Percentiles rank a stretch among this genome's conserved stretches.
phyloP scores from a whole-genome alignment of 2,329 filamentous ascomycete species.

The Lasiodiplodia sp. region DNA sequence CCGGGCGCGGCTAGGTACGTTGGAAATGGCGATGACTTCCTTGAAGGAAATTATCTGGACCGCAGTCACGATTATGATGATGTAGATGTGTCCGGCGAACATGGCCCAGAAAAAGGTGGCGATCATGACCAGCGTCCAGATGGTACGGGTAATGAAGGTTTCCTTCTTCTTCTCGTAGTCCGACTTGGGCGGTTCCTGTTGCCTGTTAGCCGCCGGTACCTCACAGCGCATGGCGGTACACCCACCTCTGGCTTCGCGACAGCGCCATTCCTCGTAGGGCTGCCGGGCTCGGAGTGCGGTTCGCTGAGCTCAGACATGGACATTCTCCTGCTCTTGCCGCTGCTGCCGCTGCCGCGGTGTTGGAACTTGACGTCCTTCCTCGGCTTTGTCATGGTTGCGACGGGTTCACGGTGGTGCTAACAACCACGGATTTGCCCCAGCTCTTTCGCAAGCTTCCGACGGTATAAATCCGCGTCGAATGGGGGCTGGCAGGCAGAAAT shows the following conservation, averaged over 20 bases:
- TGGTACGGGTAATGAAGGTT: slow-evolving; percentile 94
- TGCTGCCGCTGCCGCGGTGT: slow-evolving; percentile 51
- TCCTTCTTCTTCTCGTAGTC: slow-evolving; percentile 99
- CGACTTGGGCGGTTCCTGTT: slow-evolving; percentile 54
- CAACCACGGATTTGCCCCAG: not conserved
- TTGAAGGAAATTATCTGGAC: slow-evolving; percentile 98
- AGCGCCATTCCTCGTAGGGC: slow-evolving; percentile 56
- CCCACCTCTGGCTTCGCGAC: slow-evolving; percentile 36
- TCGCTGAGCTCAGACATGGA: slow-evolving; percentile 78
- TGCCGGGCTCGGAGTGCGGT: slow-evolving; percentile 60
- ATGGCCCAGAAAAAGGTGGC: slow-evolving; percentile 88
- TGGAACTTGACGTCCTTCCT: slow-evolving; percentile 69
- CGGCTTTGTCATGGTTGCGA: slow-evolving; percentile 39
- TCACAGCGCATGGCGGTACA: not conserved
- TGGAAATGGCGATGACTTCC: slow-evolving; percentile 97
- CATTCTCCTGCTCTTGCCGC: slow-evolving; percentile 63
- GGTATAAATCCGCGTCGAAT: slow-evolving; percentile 1
- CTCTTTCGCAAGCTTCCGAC: slow-evolving; percentile 1
- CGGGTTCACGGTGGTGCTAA: not conserved
- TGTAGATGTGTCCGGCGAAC: slow-evolving; percentile 97
- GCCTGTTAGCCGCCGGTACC: slow-evolving; percentile 2
- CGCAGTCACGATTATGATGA: slow-evolving; percentile 89
- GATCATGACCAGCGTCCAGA: slow-evolving; percentile 99
- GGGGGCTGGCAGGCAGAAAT: slow-evolving; percentile 6
- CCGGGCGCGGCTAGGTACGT: slow-evolving; percentile 88